Percentiles rank a stretch among this genome's conserved stretches.
phyloP scores from a whole-genome alignment of 257 asterid genomes.

The Nicotiana undulata region DNA sequence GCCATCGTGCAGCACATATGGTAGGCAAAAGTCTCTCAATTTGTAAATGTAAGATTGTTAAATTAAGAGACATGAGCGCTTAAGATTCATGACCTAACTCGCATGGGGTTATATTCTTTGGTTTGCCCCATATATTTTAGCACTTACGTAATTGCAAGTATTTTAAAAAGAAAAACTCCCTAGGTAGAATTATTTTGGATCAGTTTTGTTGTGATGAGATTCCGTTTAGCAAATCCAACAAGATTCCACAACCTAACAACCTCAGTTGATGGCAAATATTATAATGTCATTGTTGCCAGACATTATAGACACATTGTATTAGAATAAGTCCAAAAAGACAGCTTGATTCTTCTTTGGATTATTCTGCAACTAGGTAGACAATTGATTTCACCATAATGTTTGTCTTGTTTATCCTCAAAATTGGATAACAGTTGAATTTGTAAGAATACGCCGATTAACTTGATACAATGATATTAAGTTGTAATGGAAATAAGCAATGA shows the following conservation, averaged over 20 bases:
- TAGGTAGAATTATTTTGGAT: neutral
- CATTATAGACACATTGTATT: neutral
- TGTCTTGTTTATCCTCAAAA: neutral
- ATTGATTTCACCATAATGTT: neutral
- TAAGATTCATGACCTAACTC: too few relatives aligned
- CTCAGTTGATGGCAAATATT: neutral
- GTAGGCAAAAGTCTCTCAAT: too few relatives aligned
- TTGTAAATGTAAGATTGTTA: too few relatives aligned
- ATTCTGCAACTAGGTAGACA: conserved; percentile 18
- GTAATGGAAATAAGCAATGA: too few relatives aligned
- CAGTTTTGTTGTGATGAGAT: neutral
- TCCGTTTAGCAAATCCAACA: neutral
- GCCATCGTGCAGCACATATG: too few relatives aligned
- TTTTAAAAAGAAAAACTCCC: neutral
- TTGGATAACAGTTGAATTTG: too few relatives aligned
- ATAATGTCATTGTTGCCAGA: neutral
- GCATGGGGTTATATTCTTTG: too few relatives aligned
- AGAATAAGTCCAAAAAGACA: neutral
- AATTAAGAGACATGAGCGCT: too few relatives aligned
- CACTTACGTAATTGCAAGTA: neutral
- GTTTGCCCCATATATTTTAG: neutral
- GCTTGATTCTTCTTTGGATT: conserved; percentile 3
- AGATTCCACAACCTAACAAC: conserved; percentile 21
- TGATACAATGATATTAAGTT: too few relatives aligned
- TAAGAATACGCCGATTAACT: too few relatives aligned